Evolutionary conservation across 2,329 filamentous ascomycete species (phyloP).

Genomic region (Alternaria arborescens): DNA sequence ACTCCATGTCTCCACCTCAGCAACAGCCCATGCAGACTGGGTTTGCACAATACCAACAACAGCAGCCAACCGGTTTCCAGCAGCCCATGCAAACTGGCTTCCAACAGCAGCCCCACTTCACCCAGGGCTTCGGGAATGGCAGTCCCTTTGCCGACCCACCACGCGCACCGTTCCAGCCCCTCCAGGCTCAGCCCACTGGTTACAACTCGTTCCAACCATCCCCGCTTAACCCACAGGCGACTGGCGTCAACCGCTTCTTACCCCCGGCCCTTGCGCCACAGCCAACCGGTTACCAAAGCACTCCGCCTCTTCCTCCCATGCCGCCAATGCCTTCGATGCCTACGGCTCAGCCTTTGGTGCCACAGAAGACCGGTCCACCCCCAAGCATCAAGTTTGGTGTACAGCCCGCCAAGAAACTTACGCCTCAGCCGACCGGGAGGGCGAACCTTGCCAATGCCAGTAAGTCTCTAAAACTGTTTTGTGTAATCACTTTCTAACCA

Average conservation of each 20-base stretch:
- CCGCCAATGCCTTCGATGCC: constrained; percentile 65
- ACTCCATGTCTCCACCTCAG: constrained; percentile 44
- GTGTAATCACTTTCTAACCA: constrained; percentile 11
- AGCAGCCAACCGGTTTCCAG: constrained; percentile 54
- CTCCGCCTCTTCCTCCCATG: constrained; percentile 66
- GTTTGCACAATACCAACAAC: constrained; percentile 54
- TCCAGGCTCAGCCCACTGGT: constrained; percentile 52
- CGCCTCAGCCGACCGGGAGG: constrained; percentile 86
- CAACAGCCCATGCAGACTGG: constrained; percentile 56
- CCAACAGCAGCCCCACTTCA: constrained; percentile 47
- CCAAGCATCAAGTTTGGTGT: constrained; percentile 91
- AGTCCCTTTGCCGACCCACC: constrained; percentile 65
- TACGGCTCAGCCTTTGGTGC: constrained; percentile 69
- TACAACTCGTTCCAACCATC: constrained; percentile 46
- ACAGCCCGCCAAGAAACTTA: constrained; percentile 75
- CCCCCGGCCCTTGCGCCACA: constrained; percentile 61
- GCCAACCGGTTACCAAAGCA: constrained; percentile 63
- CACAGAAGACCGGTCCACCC: constrained; percentile 85
- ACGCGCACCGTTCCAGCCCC: constrained; percentile 53
- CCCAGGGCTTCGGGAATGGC: constrained; percentile 56
- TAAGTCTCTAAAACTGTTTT: constrained; percentile 67
- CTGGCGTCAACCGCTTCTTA: constrained; percentile 60
- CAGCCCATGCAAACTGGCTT: constrained; percentile 59
- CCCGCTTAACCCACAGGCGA: constrained; percentile 62
- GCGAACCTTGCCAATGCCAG: constrained; percentile 95